These are phyloP conservation scores for Tausonia pullulans DNA, from an alignment of 1,284 basidiomycete genomes.

Conservation along the genomic window DNA sequence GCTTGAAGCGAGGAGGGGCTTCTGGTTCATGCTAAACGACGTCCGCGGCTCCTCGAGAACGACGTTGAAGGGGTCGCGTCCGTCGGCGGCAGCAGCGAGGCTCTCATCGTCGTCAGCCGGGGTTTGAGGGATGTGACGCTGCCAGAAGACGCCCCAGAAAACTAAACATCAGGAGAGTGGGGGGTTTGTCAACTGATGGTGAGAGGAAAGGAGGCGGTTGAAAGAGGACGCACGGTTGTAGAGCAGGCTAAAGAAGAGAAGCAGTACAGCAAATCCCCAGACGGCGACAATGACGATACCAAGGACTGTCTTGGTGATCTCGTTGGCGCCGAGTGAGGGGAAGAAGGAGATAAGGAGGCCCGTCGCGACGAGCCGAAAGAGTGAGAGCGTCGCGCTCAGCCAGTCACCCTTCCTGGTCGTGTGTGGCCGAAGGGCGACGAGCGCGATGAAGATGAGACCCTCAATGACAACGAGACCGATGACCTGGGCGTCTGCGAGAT, in stretches of 20 bases:
- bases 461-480: conserved; percentile 60
- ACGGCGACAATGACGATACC: conserved; percentile 33
- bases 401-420: conserved; percentile 35
- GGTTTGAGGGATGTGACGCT: conserved; percentile 11
- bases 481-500: conserved; percentile 42
- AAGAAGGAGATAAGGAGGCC: conserved; percentile 35
- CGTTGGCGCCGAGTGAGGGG: conserved; percentile 25
- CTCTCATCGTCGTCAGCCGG: conserved; percentile 3
- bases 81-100: conserved; percentile 38
- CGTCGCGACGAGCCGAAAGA: conserved; percentile 30
- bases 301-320: conserved; percentile 31
- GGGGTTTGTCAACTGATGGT: background rate
- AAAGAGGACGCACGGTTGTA: conserved; percentile 54
- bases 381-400: conserved; percentile 27
- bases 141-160: conserved; percentile 17
- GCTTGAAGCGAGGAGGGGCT: conserved; percentile 18
- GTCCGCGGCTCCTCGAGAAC: too few species aligned
- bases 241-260: conserved; percentile 69
- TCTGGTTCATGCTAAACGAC: too few species aligned
- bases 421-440: conserved; percentile 42
- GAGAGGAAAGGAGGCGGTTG: background rate
- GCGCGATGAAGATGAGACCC: conserved; percentile 44
- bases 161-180: background rate
- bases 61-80: conserved; percentile 39
- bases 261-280: conserved; percentile 31